Percentiles rank a stretch among this genome's conserved stretches.
Conservation (phyloP, 352 stramenopile genomes). For the Globisporangium viniferum region DNA sequence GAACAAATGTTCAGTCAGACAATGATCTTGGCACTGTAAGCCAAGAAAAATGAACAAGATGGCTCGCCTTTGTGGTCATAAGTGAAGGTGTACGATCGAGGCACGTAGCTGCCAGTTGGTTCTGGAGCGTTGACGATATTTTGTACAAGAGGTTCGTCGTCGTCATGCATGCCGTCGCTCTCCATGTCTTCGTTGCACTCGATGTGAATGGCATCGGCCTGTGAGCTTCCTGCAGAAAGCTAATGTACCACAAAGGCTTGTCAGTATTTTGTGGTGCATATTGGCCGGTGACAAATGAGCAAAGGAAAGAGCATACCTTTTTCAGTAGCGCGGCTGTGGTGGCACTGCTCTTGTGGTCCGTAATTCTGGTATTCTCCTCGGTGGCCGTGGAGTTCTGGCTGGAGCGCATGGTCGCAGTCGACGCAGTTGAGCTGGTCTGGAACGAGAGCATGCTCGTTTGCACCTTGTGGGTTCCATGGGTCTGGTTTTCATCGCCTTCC, state of each 20-base stretch:
- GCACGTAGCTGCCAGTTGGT: conserved; percentile 23
- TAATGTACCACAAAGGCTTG: background rate
- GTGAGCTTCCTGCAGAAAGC: conserved; percentile 7
- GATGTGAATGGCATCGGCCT: background rate
- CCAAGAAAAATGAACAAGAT: background rate
- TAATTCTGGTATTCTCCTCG: background rate
- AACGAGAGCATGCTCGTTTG: conserved; percentile 74
- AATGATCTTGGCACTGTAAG: background rate
- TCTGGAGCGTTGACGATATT: background rate
- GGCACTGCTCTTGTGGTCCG: background rate
- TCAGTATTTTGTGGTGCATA: background rate
- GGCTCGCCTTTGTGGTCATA: conserved; percentile 44
- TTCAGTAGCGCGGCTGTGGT: conserved; percentile 5
- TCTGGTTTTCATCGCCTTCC: conserved; percentile 34
- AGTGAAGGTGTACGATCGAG: conserved; percentile 51
- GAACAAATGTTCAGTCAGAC: background rate
- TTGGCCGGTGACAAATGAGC: background rate
- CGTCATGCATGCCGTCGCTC: conserved; percentile 14
- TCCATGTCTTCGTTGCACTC: conserved; percentile 22
- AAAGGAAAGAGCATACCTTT: conserved; percentile 7
- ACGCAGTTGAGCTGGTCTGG: conserved; percentile 25
- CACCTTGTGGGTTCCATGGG: conserved; percentile 37
- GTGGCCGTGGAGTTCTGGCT: conserved; percentile 1
- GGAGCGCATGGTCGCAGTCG: conserved; percentile 11
- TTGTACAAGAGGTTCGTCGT: conserved; percentile 1